phyloP scores from a whole-genome alignment of 108 stramenopile genomes.

The Skeletonema marinoi region DNA sequence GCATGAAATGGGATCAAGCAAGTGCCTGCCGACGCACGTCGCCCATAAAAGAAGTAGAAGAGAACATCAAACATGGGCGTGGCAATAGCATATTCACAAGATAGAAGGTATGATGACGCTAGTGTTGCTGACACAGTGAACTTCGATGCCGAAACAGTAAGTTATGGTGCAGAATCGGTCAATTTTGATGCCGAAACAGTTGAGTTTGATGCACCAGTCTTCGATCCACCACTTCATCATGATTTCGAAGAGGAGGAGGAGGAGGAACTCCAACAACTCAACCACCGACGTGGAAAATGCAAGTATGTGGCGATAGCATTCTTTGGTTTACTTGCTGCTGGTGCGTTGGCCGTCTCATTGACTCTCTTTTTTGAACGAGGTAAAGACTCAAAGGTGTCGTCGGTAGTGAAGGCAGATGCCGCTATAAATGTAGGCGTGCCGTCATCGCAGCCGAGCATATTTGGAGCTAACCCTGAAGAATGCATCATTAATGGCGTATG shows the following conservation, averaged over 20 bases:
- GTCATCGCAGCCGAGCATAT: background rate
- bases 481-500: background rate
- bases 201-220: background rate
- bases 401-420: background rate
- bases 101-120: background rate
- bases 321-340: background rate
- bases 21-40: too few species aligned
- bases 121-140: background rate
- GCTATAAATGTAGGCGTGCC: background rate
- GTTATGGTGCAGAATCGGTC: background rate
- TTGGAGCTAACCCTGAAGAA: background rate
- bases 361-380: background rate
- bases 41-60: background rate
- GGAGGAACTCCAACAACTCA: background rate
- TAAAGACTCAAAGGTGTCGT: background rate
- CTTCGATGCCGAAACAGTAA: background rate
- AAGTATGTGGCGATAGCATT: background rate
- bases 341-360: background rate
- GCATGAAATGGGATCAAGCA: too few species aligned
- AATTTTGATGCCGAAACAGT: background rate
- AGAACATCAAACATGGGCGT: background rate
- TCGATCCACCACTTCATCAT: background rate
- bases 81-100: background rate
- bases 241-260: background rate
- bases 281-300: background rate